Evolutionary conservation across 106 monocot genomes (phyloP), one percentile per base, ranked within the genome.

Genomic region (Platanthera guangdongensis): DNA sequence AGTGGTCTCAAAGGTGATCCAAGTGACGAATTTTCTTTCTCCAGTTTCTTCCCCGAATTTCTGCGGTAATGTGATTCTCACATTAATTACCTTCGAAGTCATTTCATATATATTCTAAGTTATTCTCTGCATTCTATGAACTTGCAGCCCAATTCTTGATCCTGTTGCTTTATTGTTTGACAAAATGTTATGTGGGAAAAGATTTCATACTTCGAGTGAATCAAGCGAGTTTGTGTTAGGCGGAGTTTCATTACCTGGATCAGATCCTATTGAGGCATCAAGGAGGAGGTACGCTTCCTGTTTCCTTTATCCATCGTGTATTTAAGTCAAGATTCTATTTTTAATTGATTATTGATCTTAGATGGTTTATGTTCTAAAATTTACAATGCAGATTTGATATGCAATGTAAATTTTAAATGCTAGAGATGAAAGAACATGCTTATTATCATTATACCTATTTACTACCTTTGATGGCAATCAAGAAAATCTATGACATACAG

Each of bases 11-110:
- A 87, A 73, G 95, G 95, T 50, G 95, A 96, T 76, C 95, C 95
- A 75, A 96, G 95, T 78, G 95, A 96, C 63, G 95, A 96, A 47
- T 96, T 96, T 76, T 88, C 87, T 19, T 96, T 93, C 84, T 88
- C 95, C 18, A 83, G 87, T 12, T 96, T 95, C 83, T 95, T 95
- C 79, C 95, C 92, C 51, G 87, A 92, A 75, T 87, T 95, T 80
- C 55, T 90, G 54, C 75, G 92, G 95, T 96, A 86, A 15, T 59
- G 28, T 50, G 10, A 30, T 70, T 51, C 12, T 16, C 59, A 8
- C 45, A 9, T 49, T 32, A 72, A 22, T 50, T 39, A 30, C 21
- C 46, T 18, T 4, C 11, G 18, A 4, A 72, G 47, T 18, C 16
- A 49, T 49, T 53, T 21, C 50, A 3, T 51, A 51, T 54, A 15